These are phyloP conservation scores for Astraeus odoratus DNA, from an alignment of 768 basidiomycete genomes.

Conservation along the genomic window DNA sequence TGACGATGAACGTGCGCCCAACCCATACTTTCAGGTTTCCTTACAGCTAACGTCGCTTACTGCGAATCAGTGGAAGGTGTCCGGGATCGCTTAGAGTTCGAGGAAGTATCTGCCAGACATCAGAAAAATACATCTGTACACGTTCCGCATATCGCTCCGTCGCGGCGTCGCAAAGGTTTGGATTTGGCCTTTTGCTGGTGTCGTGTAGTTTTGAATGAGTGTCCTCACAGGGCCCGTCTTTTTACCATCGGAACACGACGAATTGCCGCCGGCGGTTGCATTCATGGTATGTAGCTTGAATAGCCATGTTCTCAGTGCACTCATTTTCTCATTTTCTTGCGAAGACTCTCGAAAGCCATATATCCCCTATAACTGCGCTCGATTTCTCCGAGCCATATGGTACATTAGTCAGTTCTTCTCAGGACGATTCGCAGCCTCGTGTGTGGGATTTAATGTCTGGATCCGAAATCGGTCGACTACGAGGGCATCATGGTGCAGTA, in stretches of 20 bases:
- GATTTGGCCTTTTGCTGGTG: background rate
- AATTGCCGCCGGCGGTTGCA: slow-evolving; percentile 87
- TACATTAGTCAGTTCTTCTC: slow-evolving; percentile 80
- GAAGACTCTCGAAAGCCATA: slow-evolving; percentile 78
- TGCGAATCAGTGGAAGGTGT: slow-evolving; percentile 77
- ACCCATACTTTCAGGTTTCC: background rate
- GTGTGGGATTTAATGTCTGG: slow-evolving; percentile 95
- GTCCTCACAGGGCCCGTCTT: slow-evolving; percentile 74
- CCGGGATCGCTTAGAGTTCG: slow-evolving; percentile 73
- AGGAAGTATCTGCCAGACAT: slow-evolving; percentile 38
- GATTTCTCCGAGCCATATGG: slow-evolving; percentile 98
- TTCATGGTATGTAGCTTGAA: slow-evolving; percentile 70
- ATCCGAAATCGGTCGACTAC: slow-evolving; percentile 75
- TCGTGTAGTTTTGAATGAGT: background rate
- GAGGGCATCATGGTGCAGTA: slow-evolving; percentile 75
- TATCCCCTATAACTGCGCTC: slow-evolving; percentile 75
- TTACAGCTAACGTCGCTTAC: slow-evolving; percentile 4
- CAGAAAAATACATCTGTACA: slow-evolving; percentile 10
- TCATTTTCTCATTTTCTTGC: slow-evolving; percentile 9
- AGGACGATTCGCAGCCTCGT: slow-evolving; percentile 78
- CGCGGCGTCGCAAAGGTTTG: slow-evolving; percentile 28
- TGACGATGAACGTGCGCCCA: slow-evolving; percentile 86
- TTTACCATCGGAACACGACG: slow-evolving; percentile 94
- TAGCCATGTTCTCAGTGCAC: background rate
- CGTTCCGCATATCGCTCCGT: slow-evolving; percentile 18